phyloP scores from a whole-genome alignment of 306 rosid genomes.

The Amphicarpaea edgeworthii region DNA sequence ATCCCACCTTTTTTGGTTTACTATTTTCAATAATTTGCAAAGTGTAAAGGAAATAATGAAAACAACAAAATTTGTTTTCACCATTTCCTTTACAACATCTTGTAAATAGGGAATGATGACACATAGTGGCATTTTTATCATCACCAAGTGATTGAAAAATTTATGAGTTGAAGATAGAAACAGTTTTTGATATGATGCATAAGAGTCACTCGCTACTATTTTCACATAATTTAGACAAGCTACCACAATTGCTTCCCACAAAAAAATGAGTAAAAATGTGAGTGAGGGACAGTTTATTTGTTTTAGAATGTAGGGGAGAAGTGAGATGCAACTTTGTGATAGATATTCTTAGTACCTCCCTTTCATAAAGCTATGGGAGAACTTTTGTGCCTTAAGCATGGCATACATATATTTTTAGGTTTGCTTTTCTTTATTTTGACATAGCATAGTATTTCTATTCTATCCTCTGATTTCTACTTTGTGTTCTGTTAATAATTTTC shows the following conservation, averaged over 20 bases:
- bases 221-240: conserved; percentile 19
- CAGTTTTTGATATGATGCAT: neutral
- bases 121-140: neutral
- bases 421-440: neutral
- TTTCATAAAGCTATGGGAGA: neutral
- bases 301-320: neutral
- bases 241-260: neutral
- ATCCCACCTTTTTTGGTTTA: conserved; percentile 5
- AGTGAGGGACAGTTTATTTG: neutral
- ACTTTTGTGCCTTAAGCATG: conserved; percentile 14
- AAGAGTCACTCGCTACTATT: neutral
- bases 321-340: neutral
- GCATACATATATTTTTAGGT: neutral
- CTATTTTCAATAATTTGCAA: neutral
- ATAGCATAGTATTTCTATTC: conserved; percentile 5
- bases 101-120: neutral
- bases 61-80: conserved; percentile 16
- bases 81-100: neutral
- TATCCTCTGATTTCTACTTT: neutral
- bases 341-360: neutral
- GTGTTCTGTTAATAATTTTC: conserved; percentile 3
- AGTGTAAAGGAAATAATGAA: neutral
- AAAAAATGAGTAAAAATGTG: conserved; percentile 27
- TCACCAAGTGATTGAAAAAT: conserved; percentile 25
- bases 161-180: conserved; percentile 22